Conservation (phyloP, 164 flowering plant species). For the Tetrastigma voinierianum region DNA sequence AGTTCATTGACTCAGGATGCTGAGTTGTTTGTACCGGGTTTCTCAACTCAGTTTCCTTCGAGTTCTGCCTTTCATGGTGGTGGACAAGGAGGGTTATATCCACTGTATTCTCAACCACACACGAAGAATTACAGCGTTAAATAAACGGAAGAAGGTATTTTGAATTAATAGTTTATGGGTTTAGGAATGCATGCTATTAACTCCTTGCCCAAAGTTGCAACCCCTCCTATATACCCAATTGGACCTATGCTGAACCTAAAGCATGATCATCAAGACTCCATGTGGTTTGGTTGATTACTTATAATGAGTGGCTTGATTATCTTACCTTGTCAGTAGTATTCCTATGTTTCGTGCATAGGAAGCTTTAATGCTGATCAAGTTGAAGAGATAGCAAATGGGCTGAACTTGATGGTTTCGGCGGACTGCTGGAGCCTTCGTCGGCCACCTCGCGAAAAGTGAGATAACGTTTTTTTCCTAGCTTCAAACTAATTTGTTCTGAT, state of each 20-base stretch:
- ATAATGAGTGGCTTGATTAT: neutral
- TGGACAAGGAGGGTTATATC: neutral
- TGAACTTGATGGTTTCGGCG: neutral
- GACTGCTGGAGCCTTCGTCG: neutral
- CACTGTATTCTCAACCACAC: neutral
- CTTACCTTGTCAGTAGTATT: too few species aligned
- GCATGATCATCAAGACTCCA: neutral
- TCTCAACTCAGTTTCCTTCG: too few species aligned
- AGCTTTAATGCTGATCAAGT: too few species aligned
- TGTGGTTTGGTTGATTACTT: neutral
- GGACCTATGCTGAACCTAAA: neutral
- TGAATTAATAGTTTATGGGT: neutral
- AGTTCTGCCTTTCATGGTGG: too few species aligned
- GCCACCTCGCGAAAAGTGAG: neutral
- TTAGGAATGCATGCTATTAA: neutral
- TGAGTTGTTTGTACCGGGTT: too few species aligned
- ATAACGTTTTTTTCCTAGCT: too few species aligned
- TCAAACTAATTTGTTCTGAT: too few species aligned
- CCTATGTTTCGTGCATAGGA: too few species aligned
- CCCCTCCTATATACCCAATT: neutral
- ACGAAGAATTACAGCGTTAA: neutral
- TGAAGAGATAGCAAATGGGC: too few species aligned
- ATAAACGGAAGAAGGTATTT: neutral
- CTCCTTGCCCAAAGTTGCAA: neutral
- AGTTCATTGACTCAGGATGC: neutral